These are phyloP conservation scores for Botrytis squamosa DNA, from an alignment of 2,329 filamentous ascomycete species.

Conservation along the genomic window DNA sequence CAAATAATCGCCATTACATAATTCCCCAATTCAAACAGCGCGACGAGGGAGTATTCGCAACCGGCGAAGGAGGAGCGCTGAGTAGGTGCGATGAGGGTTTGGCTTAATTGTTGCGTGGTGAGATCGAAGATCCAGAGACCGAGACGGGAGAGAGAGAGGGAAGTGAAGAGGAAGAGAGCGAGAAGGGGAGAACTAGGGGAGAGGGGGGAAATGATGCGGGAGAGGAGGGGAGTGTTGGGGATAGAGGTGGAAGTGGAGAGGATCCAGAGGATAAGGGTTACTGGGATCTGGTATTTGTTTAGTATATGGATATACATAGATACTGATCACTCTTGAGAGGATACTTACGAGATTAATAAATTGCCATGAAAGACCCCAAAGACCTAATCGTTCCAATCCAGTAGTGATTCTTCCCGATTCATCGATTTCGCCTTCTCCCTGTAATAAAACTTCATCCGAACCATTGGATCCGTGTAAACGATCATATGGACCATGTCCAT, in stretches of 20 bases:
- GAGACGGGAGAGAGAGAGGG: constrained; percentile 45
- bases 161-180: constrained; percentile 41
- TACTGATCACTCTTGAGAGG: background rate
- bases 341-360: constrained; percentile 42
- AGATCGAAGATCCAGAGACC: constrained; percentile 48
- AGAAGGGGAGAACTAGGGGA: constrained; percentile 22
- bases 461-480: background rate
- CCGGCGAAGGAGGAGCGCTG: constrained; percentile 45
- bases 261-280: constrained; percentile 40
- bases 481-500: constrained; percentile 35
- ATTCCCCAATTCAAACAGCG: constrained; percentile 44
- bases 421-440: constrained; percentile 8
- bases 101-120: constrained; percentile 47
- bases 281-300: constrained; percentile 36
- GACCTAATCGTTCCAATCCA: constrained; percentile 42
- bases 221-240: constrained; percentile 1
- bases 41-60: constrained; percentile 44
- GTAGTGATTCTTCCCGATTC: constrained; percentile 34
- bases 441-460: background rate
- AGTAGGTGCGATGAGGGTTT: constrained; percentile 40
- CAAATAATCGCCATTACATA: constrained; percentile 42
- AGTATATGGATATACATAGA: background rate
- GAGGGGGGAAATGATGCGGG: constrained; percentile 38
- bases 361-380: constrained; percentile 46
- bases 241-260: constrained; percentile 28